Evolutionary conservation across 2,329 filamentous ascomycete genomes (phyloP).

Genomic region (Calcarisporium arbuscula): DNA sequence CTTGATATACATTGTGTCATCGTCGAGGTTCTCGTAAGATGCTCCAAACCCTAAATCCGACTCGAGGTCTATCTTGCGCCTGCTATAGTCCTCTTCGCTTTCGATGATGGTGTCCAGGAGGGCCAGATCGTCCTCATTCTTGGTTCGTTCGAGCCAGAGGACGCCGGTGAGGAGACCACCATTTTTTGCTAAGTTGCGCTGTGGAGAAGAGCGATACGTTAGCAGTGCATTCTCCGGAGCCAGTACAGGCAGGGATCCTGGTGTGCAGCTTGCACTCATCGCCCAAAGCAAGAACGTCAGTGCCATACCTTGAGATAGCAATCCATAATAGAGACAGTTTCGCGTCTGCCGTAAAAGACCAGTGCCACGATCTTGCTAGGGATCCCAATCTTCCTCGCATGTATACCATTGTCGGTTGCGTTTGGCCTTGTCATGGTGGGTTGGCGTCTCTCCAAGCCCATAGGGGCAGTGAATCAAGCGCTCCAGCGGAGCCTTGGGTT

Average conservation of each 20-base stretch:
- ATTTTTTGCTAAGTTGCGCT: conserved; percentile 37
- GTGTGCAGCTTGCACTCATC: background rate
- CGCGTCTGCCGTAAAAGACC: conserved; percentile 39
- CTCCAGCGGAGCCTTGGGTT: too few species aligned
- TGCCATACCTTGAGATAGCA: conserved; percentile 35
- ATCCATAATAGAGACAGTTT: conserved; percentile 38
- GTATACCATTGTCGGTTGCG: too few species aligned
- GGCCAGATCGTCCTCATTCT: conserved; percentile 29
- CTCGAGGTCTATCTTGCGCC: conserved; percentile 26
- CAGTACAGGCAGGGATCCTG: too few species aligned
- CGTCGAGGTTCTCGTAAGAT: conserved; percentile 38
- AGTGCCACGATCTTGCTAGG: conserved; percentile 37
- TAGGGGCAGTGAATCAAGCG: too few species aligned
- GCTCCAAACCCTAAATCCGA: conserved; percentile 27
- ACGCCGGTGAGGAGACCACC: conserved; percentile 38
- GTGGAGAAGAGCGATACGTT: background rate
- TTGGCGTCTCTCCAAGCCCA: too few species aligned
- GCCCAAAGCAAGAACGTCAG: background rate
- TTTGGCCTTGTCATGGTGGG: too few species aligned
- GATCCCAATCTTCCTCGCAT: too few species aligned
- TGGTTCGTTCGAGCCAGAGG: conserved; percentile 36
- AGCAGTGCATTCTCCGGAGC: too few species aligned
- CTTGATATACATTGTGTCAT: conserved; percentile 36
- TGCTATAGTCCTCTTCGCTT: conserved; percentile 30
- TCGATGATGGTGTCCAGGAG: conserved; percentile 32